Evolutionary conservation across 139 green algal genomes (phyloP).

Genomic region (Diplosphaera chodatii): DNA sequence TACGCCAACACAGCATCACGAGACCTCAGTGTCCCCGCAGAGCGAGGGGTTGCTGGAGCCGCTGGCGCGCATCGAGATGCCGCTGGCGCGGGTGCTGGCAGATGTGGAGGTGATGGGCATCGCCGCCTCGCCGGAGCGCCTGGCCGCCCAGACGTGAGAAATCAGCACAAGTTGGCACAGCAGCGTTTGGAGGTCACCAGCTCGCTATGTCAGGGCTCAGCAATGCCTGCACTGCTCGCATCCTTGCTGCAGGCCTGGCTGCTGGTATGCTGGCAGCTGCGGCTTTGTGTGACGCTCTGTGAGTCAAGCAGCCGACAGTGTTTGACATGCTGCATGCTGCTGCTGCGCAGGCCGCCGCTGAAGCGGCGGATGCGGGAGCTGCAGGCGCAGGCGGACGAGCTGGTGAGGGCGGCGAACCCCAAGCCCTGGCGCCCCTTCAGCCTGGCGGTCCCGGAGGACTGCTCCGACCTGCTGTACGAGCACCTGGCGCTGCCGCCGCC

Average conservation of each 20-base stretch:
- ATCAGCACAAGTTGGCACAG: too few relatives aligned
- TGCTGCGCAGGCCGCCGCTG: conserved; percentile 26
- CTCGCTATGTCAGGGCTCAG: too few relatives aligned
- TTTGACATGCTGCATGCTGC: too few relatives aligned
- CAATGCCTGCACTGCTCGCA: too few relatives aligned
- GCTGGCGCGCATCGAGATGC: conserved; percentile 61
- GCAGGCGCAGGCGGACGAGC: conserved; percentile 22
- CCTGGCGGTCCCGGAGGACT: conserved; percentile 31
- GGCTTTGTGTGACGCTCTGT: too few relatives aligned
- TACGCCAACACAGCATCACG: too few relatives aligned
- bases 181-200: too few relatives aligned
- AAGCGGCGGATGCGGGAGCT: conserved; percentile 43
- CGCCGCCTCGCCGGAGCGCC: conserved; percentile 27
- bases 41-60: conserved; percentile 29
- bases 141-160: conserved; percentile 11
- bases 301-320: too few relatives aligned
- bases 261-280: too few relatives aligned
- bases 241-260: too few relatives aligned
- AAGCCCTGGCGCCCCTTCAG: conserved; percentile 16
- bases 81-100: conserved; percentile 59
- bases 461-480: conserved; percentile 53
- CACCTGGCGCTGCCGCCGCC: conserved; percentile 53
- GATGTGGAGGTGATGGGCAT: conserved; percentile 62
- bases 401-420: conserved; percentile 1
- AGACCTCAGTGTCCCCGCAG: too few relatives aligned